Evolutionary conservation across 768 basidiomycete species (phyloP).

Genomic region (Termitomyces heimii): DNA sequence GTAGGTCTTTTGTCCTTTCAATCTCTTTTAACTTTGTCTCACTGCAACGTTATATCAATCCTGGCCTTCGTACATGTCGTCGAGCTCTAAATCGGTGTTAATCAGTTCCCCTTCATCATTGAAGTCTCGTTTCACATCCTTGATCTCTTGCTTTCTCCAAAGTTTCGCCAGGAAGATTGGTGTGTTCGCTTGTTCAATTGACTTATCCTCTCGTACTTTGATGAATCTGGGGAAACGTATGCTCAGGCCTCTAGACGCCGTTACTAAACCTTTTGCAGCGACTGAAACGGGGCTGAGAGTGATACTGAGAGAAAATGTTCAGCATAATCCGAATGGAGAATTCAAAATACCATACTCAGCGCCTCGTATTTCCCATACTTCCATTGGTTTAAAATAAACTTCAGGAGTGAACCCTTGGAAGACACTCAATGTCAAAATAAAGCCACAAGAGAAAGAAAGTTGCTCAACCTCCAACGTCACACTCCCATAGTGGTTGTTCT

Average conservation of each 20-base stretch:
- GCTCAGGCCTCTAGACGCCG: slow-evolving; percentile 58
- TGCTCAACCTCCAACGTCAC: slow-evolving; percentile 54
- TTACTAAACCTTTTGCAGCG: slow-evolving; percentile 62
- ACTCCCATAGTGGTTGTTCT: slow-evolving; percentile 47
- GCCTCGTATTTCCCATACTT: slow-evolving; percentile 88
- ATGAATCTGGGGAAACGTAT: slow-evolving; percentile 89
- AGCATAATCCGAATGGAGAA: not conserved
- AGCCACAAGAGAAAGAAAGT: slow-evolving; percentile 1
- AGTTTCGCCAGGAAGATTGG: slow-evolving; percentile 64
- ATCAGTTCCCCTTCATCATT: slow-evolving; percentile 58
- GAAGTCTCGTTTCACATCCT: slow-evolving; percentile 23
- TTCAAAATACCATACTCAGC: slow-evolving; percentile 50
- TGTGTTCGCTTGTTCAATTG: slow-evolving; percentile 65
- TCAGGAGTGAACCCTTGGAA: slow-evolving; percentile 52
- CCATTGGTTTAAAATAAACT: slow-evolving; percentile 63
- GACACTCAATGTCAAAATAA: not conserved
- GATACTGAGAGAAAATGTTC: slow-evolving; percentile 39
- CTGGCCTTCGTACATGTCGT: not conserved
- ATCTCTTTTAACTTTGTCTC: no score
- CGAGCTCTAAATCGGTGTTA: slow-evolving; percentile 31
- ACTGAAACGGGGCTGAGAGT: slow-evolving; percentile 83
- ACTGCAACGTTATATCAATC: not conserved
- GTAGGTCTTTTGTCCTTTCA: no score
- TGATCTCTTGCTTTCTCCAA: slow-evolving; percentile 57
- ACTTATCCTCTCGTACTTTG: slow-evolving; percentile 66